Evolutionary conservation across 306 rosid genomes (phyloP).

Genomic region (Vachellia pachyceras): DNA sequence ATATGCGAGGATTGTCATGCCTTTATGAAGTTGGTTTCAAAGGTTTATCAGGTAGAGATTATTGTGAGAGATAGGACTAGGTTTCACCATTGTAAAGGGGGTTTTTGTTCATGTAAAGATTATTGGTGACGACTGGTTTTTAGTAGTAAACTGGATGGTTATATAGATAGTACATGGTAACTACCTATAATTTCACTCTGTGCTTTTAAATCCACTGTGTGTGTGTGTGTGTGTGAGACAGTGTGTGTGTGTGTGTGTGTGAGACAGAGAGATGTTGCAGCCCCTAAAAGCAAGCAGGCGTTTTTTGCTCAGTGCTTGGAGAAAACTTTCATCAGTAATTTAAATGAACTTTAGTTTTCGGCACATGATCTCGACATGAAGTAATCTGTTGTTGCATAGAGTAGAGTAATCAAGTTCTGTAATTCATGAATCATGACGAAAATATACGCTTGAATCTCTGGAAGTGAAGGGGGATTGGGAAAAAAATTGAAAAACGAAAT

Average conservation of each 20-base stretch:
- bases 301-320: neutral
- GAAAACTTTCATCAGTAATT: neutral
- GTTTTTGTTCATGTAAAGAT: slow-evolving; percentile 81
- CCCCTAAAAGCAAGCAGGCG: neutral
- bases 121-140: slow-evolving; percentile 60
- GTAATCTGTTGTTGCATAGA: neutral
- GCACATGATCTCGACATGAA: neutral
- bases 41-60: slow-evolving; percentile 63
- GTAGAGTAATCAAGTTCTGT: neutral
- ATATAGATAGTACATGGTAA: neutral
- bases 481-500: neutral
- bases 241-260: too few relatives aligned
- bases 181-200: neutral
- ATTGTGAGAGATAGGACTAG: slow-evolving; percentile 79
- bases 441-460: slow-evolving; percentile 37
- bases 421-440: slow-evolving; percentile 9
- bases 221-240: neutral
- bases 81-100: slow-evolving; percentile 77
- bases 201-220: neutral
- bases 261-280: too few relatives aligned
- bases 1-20: slow-evolving; percentile 84
- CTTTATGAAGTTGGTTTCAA: slow-evolving; percentile 85
- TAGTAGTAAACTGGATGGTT: slow-evolving; percentile 27
- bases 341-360: neutral
- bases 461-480: slow-evolving; percentile 15